These are phyloP conservation scores for Coleophoma cylindrospora DNA, from an alignment of 2,329 filamentous ascomycete species.

Conservation along the genomic window DNA sequence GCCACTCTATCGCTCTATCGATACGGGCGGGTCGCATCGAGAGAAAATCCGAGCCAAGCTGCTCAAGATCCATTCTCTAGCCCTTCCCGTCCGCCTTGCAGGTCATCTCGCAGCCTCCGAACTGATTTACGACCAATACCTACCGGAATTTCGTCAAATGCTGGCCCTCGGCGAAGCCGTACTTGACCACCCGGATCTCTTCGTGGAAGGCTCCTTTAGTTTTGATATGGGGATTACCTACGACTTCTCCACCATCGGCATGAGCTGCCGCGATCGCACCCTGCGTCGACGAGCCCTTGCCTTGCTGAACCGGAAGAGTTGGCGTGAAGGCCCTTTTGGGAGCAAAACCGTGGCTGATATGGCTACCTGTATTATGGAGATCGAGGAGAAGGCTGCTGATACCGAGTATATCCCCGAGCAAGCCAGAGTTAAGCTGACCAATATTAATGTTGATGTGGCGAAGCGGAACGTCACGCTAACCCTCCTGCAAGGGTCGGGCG, in stretches of 20 bases:
- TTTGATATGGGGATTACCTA: conserved; percentile 18
- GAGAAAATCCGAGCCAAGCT: conserved; percentile 8
- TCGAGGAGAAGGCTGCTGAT: conserved; percentile 18
- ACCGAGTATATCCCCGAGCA: conserved; percentile 13
- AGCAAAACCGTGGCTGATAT: conserved; percentile 8
- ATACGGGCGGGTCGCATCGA: conserved; percentile 1
- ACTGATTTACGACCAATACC: conserved; percentile 13
- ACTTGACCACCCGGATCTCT: conserved; percentile 8
- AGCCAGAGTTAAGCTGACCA: conserved; percentile 10
- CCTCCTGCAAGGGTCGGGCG: conserved; percentile 9
- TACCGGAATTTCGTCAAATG: conserved; percentile 10
- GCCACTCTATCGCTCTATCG: conserved; percentile 8
- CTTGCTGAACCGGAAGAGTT: conserved; percentile 7
- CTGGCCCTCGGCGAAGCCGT: conserved; percentile 8
- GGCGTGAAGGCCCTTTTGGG: conserved; percentile 16
- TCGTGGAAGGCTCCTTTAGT: conserved; percentile 10
- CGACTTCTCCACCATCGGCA: conserved; percentile 10
- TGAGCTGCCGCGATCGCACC: conserved; percentile 15
- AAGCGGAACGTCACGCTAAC: conserved; percentile 4
- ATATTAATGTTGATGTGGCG: conserved; percentile 8
- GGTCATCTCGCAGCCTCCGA: conserved; percentile 13
- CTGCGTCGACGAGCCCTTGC: conserved; percentile 15
- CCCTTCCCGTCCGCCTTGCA: conserved; percentile 7
- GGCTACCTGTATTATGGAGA: conserved; percentile 15
- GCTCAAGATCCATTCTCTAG: conserved; percentile 14